Evolutionary conservation across 257 asterid genomes (phyloP).

Genomic region (Striga asiatica): DNA sequence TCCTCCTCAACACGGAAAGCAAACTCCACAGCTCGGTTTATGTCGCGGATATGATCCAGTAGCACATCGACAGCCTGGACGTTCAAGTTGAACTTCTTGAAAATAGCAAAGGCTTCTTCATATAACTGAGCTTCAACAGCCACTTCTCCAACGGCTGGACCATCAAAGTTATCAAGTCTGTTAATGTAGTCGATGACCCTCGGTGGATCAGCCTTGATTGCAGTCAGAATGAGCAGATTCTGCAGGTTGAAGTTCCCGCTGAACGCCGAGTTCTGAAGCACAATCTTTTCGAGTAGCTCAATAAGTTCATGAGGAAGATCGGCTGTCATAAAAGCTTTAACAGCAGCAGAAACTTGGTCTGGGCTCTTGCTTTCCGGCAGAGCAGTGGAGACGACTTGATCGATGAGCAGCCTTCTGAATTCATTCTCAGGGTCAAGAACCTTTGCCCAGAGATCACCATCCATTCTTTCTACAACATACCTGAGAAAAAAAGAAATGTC

Average conservation of each 20-base stretch:
- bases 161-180: conserved; percentile 97
- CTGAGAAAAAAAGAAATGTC: conserved; percentile 24
- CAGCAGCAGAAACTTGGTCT: conserved; percentile 99
- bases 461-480: conserved; percentile 98
- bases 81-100: conserved; percentile 95
- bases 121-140: conserved; percentile 91
- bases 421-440: conserved; percentile 96
- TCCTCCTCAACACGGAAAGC: conserved; percentile 99
- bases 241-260: conserved; percentile 97
- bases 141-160: conserved; percentile 98
- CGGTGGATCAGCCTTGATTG: conserved; percentile 94
- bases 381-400: conserved; percentile 99
- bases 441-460: conserved; percentile 81
- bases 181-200: conserved; percentile 98
- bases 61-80: conserved; percentile 96
- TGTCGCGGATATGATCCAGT: conserved; percentile 79
- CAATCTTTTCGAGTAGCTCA: conserved; percentile 97
- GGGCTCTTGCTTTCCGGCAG: conserved; percentile 99
- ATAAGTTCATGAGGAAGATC: conserved; percentile 98
- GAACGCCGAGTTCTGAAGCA: conserved; percentile 94
- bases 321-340: conserved; percentile 98
- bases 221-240: conserved; percentile 83
- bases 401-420: conserved; percentile 91
- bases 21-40: conserved; percentile 93
- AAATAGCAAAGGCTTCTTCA: conserved; percentile 96